Evolutionary conservation across 2,329 filamentous ascomycete genomes (phyloP).

Genomic region (Botrytis paeoniae): DNA sequence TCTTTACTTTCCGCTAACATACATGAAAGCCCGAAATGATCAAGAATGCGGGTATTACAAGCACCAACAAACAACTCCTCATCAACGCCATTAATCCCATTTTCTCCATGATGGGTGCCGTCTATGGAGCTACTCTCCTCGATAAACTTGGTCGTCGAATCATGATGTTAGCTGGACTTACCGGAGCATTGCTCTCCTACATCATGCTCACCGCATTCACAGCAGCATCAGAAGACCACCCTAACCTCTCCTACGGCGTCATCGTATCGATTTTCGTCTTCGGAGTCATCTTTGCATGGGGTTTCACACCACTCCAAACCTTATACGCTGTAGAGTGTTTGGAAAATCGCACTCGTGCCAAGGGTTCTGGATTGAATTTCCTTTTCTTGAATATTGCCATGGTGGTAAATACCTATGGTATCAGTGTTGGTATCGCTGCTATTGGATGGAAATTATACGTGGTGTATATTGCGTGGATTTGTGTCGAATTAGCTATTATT

Average conservation of each 20-base stretch:
- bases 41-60: slow-evolving; percentile 39
- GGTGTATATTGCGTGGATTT: slow-evolving; percentile 31
- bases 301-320: slow-evolving; percentile 45
- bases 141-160: slow-evolving; percentile 45
- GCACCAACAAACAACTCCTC: slow-evolving; percentile 35
- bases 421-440: slow-evolving; percentile 39
- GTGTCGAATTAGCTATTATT: slow-evolving; percentile 30
- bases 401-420: slow-evolving; percentile 42
- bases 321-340: slow-evolving; percentile 50
- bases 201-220: slow-evolving; percentile 36
- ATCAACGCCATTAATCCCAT: slow-evolving; percentile 39
- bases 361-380: slow-evolving; percentile 46
- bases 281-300: slow-evolving; percentile 43
- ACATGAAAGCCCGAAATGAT: slow-evolving; percentile 43
- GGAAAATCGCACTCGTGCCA: slow-evolving; percentile 46
- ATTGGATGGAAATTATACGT: slow-evolving; percentile 40
- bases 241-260: slow-evolving; percentile 44
- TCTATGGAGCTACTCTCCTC: slow-evolving; percentile 45
- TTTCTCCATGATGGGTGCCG: slow-evolving; percentile 44
- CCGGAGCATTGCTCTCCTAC: slow-evolving; percentile 28
- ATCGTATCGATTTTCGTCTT: slow-evolving; percentile 50
- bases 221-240: slow-evolving; percentile 30
- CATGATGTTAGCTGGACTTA: slow-evolving; percentile 40
- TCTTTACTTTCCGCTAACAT: neutral
- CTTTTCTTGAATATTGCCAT: slow-evolving; percentile 39